Percentiles rank a stretch among this genome's conserved stretches.
These are phyloP conservation scores for Melanogaster broomeanus DNA, from an alignment of 768 basidiomycete genomes.

Conservation along the genomic window DNA sequence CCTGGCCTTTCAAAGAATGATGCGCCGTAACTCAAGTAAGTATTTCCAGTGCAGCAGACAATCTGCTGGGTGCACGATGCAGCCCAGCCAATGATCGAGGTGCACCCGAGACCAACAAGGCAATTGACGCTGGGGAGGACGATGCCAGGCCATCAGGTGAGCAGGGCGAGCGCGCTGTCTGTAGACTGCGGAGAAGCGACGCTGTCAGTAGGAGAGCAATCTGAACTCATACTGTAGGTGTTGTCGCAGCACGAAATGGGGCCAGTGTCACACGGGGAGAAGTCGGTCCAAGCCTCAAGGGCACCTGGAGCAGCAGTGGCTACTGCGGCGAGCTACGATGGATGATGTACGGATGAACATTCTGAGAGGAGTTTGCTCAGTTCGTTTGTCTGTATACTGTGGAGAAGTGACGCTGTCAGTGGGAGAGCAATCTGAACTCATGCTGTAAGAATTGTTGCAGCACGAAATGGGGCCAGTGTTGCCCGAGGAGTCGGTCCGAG, in stretches of 20 bases:
- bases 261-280: slow-evolving; percentile 41
- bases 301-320: slow-evolving; percentile 1
- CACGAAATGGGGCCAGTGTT: slow-evolving; percentile 12
- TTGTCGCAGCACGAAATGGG: slow-evolving; percentile 18
- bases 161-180: not conserved
- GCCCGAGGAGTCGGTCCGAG: slow-evolving; percentile 1
- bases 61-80: slow-evolving; percentile 8
- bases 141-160: slow-evolving; percentile 1
- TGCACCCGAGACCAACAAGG: slow-evolving; percentile 9
- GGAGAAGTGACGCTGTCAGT: too few species aligned
- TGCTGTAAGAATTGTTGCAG: slow-evolving; percentile 2
- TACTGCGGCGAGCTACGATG: too few species aligned
- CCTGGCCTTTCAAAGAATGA: too few species aligned
- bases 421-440: not conserved
- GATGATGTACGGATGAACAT: slow-evolving; percentile 6
- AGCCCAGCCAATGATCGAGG: slow-evolving; percentile 3
- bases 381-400: not conserved
- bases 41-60: slow-evolving; percentile 24
- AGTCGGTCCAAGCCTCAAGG: not conserved
- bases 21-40: slow-evolving; percentile 15
- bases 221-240: not conserved
- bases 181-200: not conserved
- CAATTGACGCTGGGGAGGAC: not conserved
- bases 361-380: not conserved
- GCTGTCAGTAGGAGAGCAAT: not conserved